phyloP scores from a whole-genome alignment of 1,284 basidiomycete genomes.

The Mixia osmundae region DNA sequence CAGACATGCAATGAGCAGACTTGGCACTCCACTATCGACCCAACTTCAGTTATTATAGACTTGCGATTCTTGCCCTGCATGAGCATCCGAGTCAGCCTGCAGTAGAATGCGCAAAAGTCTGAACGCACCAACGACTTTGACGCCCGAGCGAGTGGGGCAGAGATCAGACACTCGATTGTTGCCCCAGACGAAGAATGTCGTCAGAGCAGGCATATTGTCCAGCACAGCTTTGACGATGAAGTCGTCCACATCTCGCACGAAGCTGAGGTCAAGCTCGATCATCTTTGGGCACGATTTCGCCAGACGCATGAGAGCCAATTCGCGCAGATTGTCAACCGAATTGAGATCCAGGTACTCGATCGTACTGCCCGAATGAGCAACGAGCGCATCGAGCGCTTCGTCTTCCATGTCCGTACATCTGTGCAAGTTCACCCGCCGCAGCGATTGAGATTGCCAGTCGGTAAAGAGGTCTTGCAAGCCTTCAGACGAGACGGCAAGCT shows the following conservation, averaged over 20 bases:
- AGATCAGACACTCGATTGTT: constrained; percentile 18
- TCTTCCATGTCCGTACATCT: constrained; percentile 29
- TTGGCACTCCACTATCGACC: too few species aligned
- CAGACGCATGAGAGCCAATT: constrained; percentile 34
- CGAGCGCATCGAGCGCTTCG: constrained; percentile 36
- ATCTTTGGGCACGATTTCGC: constrained; percentile 30
- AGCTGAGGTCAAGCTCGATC: constrained; percentile 52
- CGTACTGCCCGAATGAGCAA: constrained; percentile 40
- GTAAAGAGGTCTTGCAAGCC: constrained; percentile 46
- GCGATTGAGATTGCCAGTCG: constrained; percentile 20
- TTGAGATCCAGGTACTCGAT: constrained; percentile 51
- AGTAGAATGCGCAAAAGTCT: too few species aligned
- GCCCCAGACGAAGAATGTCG: constrained; percentile 20
- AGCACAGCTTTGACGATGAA: constrained; percentile 49
- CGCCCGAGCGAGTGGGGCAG: constrained; percentile 10
- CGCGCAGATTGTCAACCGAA: constrained; percentile 40
- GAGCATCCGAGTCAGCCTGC: too few species aligned
- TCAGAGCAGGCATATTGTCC: constrained; percentile 23
- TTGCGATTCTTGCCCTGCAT: too few species aligned
- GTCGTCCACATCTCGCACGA: constrained; percentile 65
- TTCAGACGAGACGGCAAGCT: constrained; percentile 40
- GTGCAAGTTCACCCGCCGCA: constrained; percentile 18
- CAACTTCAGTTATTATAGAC: too few species aligned
- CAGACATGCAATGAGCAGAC: too few species aligned
- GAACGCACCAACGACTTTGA: constrained; percentile 4